phyloP scores from a whole-genome alignment of 805 yeast genomes.

The Metschnikowia continentalis region DNA sequence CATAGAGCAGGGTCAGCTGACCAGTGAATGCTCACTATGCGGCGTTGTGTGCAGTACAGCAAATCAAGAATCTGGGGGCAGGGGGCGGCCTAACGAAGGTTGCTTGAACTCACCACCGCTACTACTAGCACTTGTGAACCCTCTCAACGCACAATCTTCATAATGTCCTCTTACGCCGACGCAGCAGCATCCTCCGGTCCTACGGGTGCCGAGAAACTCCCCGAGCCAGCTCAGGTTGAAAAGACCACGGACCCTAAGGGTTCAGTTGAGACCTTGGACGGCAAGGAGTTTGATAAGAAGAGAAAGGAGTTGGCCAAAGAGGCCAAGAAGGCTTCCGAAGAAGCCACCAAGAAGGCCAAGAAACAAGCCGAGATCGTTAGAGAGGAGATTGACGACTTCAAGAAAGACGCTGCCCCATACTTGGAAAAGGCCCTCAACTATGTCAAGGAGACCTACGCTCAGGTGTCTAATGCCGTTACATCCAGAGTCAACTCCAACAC shows the following conservation, averaged over 20 bases:
- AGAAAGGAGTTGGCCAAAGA: slow-evolving; percentile 26
- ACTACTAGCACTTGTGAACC: background rate
- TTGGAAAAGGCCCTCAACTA: slow-evolving; percentile 18
- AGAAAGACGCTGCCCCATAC: slow-evolving; percentile 23
- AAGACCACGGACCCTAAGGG: slow-evolving; percentile 22
- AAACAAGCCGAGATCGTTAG: slow-evolving; percentile 21
- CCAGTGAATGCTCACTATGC: slow-evolving; percentile 4
- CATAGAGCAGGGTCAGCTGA: slow-evolving; percentile 1
- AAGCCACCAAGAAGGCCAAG: slow-evolving; percentile 18
- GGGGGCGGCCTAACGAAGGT: slow-evolving; percentile 5
- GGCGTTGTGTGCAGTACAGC: slow-evolving; percentile 14
- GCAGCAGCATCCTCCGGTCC: slow-evolving; percentile 41
- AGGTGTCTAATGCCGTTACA: slow-evolving; percentile 12
- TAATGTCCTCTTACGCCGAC: slow-evolving; percentile 31
- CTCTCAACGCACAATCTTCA: background rate
- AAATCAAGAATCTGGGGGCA: slow-evolving; percentile 16
- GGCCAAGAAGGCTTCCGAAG: slow-evolving; percentile 17
- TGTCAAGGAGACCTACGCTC: slow-evolving; percentile 20
- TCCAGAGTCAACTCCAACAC: slow-evolving; percentile 12
- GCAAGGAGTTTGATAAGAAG: slow-evolving; percentile 21
- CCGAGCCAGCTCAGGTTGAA: slow-evolving; percentile 25
- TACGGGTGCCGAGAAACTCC: slow-evolving; percentile 25
- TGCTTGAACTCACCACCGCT: slow-evolving; percentile 1
- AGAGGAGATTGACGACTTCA: slow-evolving; percentile 17
- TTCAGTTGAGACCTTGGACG: slow-evolving; percentile 21